Conservation (phyloP, 1,284 basidiomycete species). For the Pascua guehoae region DNA sequence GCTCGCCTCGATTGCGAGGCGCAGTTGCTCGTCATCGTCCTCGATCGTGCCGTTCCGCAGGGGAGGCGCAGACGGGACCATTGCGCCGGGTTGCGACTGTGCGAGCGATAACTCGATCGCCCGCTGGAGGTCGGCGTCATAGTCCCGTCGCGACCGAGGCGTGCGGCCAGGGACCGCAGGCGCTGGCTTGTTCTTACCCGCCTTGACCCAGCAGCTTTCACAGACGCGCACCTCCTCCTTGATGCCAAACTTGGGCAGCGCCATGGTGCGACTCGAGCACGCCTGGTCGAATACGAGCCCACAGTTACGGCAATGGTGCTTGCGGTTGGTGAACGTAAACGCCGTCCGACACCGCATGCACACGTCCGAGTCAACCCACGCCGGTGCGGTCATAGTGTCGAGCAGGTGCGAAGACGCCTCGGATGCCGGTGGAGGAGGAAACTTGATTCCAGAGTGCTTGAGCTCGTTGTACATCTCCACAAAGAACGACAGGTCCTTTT, state of each 20-base stretch:
- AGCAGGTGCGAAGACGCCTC: slow-evolving; percentile 38
- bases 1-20: slow-evolving; percentile 92
- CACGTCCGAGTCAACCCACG: slow-evolving; percentile 94
- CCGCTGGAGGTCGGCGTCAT: slow-evolving; percentile 84
- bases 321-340: slow-evolving; percentile 94
- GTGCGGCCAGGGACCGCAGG: slow-evolving; percentile 40
- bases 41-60: slow-evolving; percentile 55
- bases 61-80: slow-evolving; percentile 65
- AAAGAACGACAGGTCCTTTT: slow-evolving; percentile 68
- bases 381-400: slow-evolving; percentile 60
- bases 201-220: slow-evolving; percentile 78
- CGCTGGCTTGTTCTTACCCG: slow-evolving; percentile 50
- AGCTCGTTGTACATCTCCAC: slow-evolving; percentile 76
- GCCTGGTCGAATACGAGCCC: slow-evolving; percentile 93
- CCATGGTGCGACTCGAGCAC: slow-evolving; percentile 80
- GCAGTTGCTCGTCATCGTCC: slow-evolving; percentile 88
- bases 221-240: slow-evolving; percentile 91
- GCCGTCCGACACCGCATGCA: slow-evolving; percentile 88
- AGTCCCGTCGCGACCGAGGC: slow-evolving; percentile 50
- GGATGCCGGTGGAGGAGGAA: slow-evolving; percentile 44
- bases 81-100: slow-evolving; percentile 60
- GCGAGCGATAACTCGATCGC: slow-evolving; percentile 89
- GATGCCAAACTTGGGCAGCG: slow-evolving; percentile 92
- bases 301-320: slow-evolving; percentile 98
- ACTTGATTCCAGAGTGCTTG: slow-evolving; percentile 61